Evolutionary conservation across 139 green algal genomes (phyloP).

Genomic region (Desmodesmus armatus): DNA sequence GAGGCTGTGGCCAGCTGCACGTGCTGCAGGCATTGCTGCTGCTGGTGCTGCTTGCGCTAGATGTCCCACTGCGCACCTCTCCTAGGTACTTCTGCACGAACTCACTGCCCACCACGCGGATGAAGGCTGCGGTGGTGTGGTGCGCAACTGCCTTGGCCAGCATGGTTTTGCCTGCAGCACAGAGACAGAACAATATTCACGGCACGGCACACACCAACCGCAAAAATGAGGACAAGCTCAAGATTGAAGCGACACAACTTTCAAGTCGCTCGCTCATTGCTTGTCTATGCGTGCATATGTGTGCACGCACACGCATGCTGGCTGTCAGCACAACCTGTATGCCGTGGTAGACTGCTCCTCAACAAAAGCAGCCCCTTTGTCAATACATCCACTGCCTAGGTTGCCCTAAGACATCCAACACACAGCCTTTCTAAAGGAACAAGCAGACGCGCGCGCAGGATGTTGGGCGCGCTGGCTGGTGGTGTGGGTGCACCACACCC

Average conservation of each 20-base stretch:
- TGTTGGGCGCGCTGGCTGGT: background rate
- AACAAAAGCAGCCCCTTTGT: too few species aligned
- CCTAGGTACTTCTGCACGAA: constrained; percentile 99
- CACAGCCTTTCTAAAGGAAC: background rate
- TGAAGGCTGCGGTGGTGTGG: constrained; percentile 98
- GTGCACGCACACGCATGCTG: too few species aligned
- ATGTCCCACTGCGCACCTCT: constrained; percentile 71
- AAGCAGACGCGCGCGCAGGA: background rate
- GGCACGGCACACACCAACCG: too few species aligned
- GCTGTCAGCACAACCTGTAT: too few species aligned
- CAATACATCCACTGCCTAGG: too few species aligned
- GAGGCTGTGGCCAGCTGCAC: background rate
- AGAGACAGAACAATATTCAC: too few species aligned
- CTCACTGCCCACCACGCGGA: constrained; percentile 97
- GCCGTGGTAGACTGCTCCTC: too few species aligned
- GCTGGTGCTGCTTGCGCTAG: background rate
- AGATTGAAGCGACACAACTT: too few species aligned
- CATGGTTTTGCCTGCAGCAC: constrained; percentile 94
- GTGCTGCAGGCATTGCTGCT: background rate
- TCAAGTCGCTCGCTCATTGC: too few species aligned
- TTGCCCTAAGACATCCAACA: background rate
- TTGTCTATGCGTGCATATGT: too few species aligned
- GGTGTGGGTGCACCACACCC: background rate
- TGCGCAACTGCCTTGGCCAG: constrained; percentile 97
- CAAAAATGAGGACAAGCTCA: too few species aligned